Evolutionary conservation across 495 filamentous ascomycete species (phyloP).

Genomic region (Penicillium soppii): DNA sequence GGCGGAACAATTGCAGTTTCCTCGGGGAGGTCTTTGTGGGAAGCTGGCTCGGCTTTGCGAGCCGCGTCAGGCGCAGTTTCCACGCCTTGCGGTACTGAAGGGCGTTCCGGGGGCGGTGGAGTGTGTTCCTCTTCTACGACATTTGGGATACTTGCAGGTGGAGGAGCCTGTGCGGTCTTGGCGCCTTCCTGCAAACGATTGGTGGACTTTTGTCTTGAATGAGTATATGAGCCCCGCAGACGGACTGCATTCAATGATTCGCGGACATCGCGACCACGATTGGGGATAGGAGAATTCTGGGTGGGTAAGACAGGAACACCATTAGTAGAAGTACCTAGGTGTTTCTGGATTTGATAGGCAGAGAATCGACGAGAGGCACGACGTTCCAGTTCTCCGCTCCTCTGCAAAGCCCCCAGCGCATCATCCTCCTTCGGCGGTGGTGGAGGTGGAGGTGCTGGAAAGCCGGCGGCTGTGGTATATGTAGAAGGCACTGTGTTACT

Average conservation of each 20-base stretch:
- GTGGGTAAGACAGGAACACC: conserved; percentile 83
- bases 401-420: conserved; percentile 85
- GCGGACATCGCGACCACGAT: conserved; percentile 81
- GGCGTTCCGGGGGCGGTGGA: conserved; percentile 26
- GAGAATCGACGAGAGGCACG: conserved; percentile 92
- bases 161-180: conserved; percentile 45
- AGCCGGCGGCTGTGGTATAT: conserved; percentile 9
- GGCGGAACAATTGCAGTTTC: conserved; percentile 13
- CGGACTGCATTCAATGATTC: conserved; percentile 94
- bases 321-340: conserved; percentile 75
- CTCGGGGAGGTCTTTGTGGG: conserved; percentile 18
- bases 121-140: conserved; percentile 48
- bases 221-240: conserved; percentile 65
- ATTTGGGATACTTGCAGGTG: conserved; percentile 65
- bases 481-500: conserved; percentile 30
- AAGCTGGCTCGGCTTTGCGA: not conserved
- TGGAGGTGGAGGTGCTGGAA: conserved; percentile 68
- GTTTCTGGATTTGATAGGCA: conserved; percentile 92
- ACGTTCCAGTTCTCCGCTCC: conserved; percentile 88
- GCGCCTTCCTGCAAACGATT: conserved; percentile 56
- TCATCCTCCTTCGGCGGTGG: conserved; percentile 83
- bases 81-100: conserved; percentile 32
- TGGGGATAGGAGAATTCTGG: conserved; percentile 84
- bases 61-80: conserved; percentile 35
- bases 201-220: conserved; percentile 60